Evolutionary conservation across 257 asterid genomes (phyloP), one percentile per base, ranked within the genome.

Genomic region (Solanum ahanhuiri): DNA sequence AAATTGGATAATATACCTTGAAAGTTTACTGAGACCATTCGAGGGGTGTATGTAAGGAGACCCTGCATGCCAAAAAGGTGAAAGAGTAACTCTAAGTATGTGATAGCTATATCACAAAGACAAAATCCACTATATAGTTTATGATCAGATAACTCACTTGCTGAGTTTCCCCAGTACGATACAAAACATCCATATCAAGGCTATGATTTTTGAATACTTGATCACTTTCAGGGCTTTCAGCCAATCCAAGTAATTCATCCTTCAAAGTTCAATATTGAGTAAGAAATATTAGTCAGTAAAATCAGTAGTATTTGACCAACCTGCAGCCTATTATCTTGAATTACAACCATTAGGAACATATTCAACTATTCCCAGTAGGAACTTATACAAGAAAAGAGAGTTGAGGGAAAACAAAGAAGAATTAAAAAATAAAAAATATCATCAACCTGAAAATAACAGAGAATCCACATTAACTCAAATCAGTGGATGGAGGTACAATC

Each of bases 231-330:
- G 90, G 88, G 88, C 85, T 89, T 63, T 96, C 95, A 89, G 97
- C 95, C 93, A 95, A 90, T 60, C 98, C 98, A 89, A 94, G 98
- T 92, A 95, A 89, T 90, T 96, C 99, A 91, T 95, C 99, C 99
- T 96, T 91, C 87, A 89, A 45, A 25, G 28, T 48, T 48, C 41
- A 81, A 28, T 48, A 81, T 81, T 89, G 45, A 89, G 76, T 89
- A 25, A 45, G 86, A 83, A 33, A 70, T 25, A 31, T 86, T 69
- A 75, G 66, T 63, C 73, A 85, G 63, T 11, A 82, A 63, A 79
- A 45, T 18, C 67, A 28, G 67, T 81, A 81, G 84, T 30, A 43
- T 48, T 45, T 81, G 12, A 81, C 43, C 66, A 17, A 28, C 83
- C 31, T 9, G 84, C 67, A 48, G 41, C 67, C 67, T 4, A 48